Base-by-base conservation (phyloP, 805 yeast genomes). In the Sporopachydermia lactativora region DNA sequence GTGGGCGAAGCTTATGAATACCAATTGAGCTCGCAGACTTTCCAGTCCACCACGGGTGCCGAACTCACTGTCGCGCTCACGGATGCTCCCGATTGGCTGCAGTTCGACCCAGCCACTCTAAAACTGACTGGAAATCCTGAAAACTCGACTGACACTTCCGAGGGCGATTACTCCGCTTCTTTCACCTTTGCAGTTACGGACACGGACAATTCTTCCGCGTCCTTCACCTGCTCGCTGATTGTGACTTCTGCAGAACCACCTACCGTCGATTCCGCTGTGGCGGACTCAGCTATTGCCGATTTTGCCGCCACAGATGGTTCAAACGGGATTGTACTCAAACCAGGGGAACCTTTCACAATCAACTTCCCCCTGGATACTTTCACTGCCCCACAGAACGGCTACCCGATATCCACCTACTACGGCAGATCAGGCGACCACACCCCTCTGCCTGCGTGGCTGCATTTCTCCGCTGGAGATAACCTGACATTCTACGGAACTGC, bases 401-500 rank as follows among this genome's bases (percentile, higher is more conserved):
- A 71, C 41, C 52, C 64, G 2, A 72, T 81, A 19, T 65, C 70
- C 14, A 77, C 78, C 5, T 84, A 81, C 60, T 81, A 83, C 53
- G 96, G 96, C 15, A 71, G 81, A 47, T 75, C 88, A n/a, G 60
- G 67, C 11, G 85, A 83, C 56, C 73, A 88, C 54, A 72, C 95
- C 1, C 89, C 98, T 2, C 66, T 92, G 42, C 98, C 98, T 34
- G 79, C 75, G 53, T 92, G 98, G 97, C 64, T 85, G 40, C 59
- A 61, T 41, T 92, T 89, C 54, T 77, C 85, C 52, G 50, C 66
- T 2, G 51, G 70, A 3, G 62, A 64, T 41, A 64, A 66, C 34
- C 62, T 84, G 47, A 70, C 81, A 15, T 89, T 86, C 58, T 66
- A 75, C 36, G 98, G 98, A 19, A 77, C 79, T 1, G 89, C 95